A percentile compares a stretch with the other conserved stretches of the same genome.
phyloP scores from a whole-genome alignment of 2,329 filamentous ascomycete species.

The Aquanectria penicillioides region DNA sequence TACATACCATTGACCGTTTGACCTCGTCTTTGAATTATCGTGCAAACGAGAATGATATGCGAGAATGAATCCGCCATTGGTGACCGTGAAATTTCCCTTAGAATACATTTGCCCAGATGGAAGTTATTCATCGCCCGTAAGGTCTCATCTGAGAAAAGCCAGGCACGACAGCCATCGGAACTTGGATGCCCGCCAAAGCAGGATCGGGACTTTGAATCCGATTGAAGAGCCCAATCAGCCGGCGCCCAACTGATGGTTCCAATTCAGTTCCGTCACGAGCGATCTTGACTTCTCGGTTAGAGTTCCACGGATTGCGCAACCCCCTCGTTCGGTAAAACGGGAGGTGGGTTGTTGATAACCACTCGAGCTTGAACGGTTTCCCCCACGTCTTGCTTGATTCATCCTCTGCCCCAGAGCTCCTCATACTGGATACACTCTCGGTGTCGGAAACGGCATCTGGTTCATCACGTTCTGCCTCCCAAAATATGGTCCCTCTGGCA shows the following conservation, averaged over 20 bases:
- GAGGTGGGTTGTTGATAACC: slow-evolving; percentile 83
- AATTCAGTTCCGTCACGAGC: slow-evolving; percentile 94
- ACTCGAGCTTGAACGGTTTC: slow-evolving; percentile 90
- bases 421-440: slow-evolving; percentile 50
- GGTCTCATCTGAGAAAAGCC: slow-evolving; percentile 51
- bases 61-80: slow-evolving; percentile 5
- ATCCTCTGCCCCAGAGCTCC: slow-evolving; percentile 54
- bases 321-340: slow-evolving; percentile 92
- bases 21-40: slow-evolving; percentile 38
- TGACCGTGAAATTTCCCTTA: slow-evolving; percentile 23
- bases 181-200: slow-evolving; percentile 42
- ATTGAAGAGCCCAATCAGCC: slow-evolving; percentile 83
- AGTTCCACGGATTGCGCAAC: slow-evolving; percentile 92
- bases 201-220: slow-evolving; percentile 55
- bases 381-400: slow-evolving; percentile 76
- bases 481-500: slow-evolving; percentile 94
- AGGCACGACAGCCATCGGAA: slow-evolving; percentile 48
- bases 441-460: slow-evolving; percentile 57
- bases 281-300: slow-evolving; percentile 95
- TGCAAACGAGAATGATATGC: slow-evolving; percentile 19
- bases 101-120: slow-evolving; percentile 22
- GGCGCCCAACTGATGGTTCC: slow-evolving; percentile 82
- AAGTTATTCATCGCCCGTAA: slow-evolving; percentile 42
- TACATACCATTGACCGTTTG: background rate
- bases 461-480: slow-evolving; percentile 81